Percentiles rank a stretch among this genome's conserved stretches.
phyloP scores from a whole-genome alignment of 306 rosid genomes.

The Glycine tomentella region DNA sequence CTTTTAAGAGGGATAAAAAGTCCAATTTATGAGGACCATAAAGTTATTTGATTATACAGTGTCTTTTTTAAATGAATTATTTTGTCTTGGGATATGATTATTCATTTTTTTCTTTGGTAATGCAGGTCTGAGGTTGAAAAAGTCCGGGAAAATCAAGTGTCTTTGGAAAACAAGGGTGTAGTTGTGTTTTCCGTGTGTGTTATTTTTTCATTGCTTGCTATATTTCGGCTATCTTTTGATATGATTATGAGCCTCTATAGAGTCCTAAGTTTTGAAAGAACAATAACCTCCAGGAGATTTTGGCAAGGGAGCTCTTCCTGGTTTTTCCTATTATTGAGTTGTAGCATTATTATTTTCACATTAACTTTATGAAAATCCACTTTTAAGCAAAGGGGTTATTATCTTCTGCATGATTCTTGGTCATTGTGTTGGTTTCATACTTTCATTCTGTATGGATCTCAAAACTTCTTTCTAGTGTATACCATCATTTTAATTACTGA shows the following conservation, averaged over 20 bases:
- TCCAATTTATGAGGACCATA: too few relatives aligned
- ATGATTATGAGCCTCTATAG: constrained; percentile 56
- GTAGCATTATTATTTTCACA: constrained; percentile 70
- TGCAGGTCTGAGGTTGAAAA: constrained; percentile 82
- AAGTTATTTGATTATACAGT: neutral
- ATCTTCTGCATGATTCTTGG: neutral
- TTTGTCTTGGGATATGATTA: neutral
- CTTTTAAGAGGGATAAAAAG: too few relatives aligned
- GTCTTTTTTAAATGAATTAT: neutral
- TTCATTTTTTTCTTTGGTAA: neutral
- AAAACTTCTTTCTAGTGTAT: neutral
- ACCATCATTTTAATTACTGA: too few relatives aligned
- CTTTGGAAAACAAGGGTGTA: constrained; percentile 70
- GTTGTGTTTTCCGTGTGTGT: constrained; percentile 64
- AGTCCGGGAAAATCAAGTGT: constrained; percentile 67
- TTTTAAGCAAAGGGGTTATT: constrained; percentile 30
- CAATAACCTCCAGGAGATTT: constrained; percentile 65
- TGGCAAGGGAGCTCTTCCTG: constrained; percentile 67
- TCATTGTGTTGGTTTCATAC: too few relatives aligned
- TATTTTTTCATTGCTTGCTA: constrained; percentile 69
- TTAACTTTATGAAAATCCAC: constrained; percentile 55
- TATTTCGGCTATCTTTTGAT: constrained; percentile 59
- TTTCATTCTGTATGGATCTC: constrained; percentile 12
- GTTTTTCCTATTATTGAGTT: constrained; percentile 65
- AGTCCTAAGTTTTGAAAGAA: constrained; percentile 50